Percentiles rank a stretch among this genome's conserved stretches.
phyloP scores from a whole-genome alignment of 2,329 filamentous ascomycete species.

The Colletotrichum echinochloae region DNA sequence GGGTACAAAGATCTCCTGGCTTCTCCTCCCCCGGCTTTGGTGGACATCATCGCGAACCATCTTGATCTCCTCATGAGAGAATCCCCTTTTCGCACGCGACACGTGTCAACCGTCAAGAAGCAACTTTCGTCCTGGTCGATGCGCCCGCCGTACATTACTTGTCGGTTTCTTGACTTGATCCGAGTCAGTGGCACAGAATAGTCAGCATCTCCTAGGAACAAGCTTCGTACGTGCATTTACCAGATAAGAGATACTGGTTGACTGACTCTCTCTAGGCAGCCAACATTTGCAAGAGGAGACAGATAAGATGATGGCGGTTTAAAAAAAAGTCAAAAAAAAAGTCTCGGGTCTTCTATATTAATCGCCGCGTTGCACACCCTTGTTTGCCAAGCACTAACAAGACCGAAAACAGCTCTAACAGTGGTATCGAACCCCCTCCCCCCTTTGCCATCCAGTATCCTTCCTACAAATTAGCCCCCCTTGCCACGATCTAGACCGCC shows the following conservation, averaged over 20 bases:
- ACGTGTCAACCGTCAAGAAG: not conserved
- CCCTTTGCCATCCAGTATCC: not conserved
- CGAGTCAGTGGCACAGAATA: not conserved
- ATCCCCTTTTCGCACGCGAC: too few species aligned
- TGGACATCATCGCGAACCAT: not conserved
- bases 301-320: too few species aligned
- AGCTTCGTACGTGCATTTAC: too few species aligned
- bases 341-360: not conserved
- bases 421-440: slow-evolving; percentile 14
- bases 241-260: not conserved
- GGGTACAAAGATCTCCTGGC: not conserved
- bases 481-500: not conserved
- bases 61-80: too few species aligned
- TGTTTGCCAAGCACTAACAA: not conserved
- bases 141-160: not conserved
- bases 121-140: not conserved
- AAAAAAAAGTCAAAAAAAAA: too few species aligned
- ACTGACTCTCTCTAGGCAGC: not conserved
- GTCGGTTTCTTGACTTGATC: not conserved
- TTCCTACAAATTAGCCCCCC: not conserved
- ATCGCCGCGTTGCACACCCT: not conserved
- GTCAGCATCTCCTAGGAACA: too few species aligned
- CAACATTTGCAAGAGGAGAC: not conserved
- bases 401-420: slow-evolving; percentile 1
- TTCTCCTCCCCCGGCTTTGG: too few species aligned